phyloP scores from a whole-genome alignment of 306 rosid genomes.

The Vigna nakashimae region DNA sequence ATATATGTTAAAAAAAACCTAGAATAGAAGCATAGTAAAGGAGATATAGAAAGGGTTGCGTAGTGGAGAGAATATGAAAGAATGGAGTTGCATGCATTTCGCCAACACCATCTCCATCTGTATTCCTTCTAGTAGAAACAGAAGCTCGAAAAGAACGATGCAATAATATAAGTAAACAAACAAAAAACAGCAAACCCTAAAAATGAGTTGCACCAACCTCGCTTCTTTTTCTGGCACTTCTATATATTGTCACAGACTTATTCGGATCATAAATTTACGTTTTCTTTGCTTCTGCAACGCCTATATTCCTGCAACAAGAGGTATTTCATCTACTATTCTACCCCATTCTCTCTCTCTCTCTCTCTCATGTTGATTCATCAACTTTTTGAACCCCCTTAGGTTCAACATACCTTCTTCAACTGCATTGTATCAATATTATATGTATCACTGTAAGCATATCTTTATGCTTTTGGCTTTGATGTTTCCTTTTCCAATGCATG shows the following conservation, averaged over 20 bases:
- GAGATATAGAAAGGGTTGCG: not conserved
- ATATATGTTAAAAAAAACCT: not conserved
- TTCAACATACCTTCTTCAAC: not conserved
- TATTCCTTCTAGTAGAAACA: slow-evolving; percentile 32
- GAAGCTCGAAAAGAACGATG: not conserved
- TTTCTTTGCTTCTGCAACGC: slow-evolving; percentile 42
- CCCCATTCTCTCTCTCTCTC: not conserved
- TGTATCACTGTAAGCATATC: not conserved
- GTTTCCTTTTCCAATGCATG: not conserved
- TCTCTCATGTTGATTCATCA: slow-evolving; percentile 27
- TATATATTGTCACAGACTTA: slow-evolving; percentile 38
- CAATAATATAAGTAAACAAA: slow-evolving; percentile 42
- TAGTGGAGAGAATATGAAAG: slow-evolving; percentile 2
- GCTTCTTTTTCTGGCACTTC: slow-evolving; percentile 44
- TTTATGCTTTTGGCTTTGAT: not conserved
- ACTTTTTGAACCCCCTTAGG: slow-evolving; percentile 38
- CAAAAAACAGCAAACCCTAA: slow-evolving; percentile 54
- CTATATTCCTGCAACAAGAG: slow-evolving; percentile 53
- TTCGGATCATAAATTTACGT: slow-evolving; percentile 50
- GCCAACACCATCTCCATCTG: slow-evolving; percentile 32
- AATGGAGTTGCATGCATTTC: slow-evolving; percentile 63
- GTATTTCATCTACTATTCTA: slow-evolving; percentile 38
- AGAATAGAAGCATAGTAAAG: slow-evolving; percentile 17
- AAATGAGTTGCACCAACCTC: slow-evolving; percentile 54
- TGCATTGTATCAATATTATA: slow-evolving; percentile 11